Evolutionary conservation across 768 basidiomycete genomes (phyloP).

Genomic region (Daedaleopsis nitida): DNA sequence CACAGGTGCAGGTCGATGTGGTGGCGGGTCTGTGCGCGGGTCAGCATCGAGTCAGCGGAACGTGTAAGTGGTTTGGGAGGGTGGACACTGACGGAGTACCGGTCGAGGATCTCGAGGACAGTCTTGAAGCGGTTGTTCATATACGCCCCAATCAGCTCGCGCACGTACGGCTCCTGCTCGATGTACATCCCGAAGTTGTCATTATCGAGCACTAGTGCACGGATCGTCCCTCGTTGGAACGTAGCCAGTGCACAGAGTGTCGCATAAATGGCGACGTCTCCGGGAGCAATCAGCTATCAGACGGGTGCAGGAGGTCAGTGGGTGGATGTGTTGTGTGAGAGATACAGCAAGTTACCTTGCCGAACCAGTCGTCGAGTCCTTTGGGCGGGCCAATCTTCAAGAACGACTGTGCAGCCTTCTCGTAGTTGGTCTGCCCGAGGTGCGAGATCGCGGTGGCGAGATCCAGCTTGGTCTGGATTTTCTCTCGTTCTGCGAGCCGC

Average conservation of each 20-base stretch:
- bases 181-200: constrained; percentile 72
- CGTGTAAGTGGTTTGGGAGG: no score
- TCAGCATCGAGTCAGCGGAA: background rate
- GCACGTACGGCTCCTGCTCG: constrained; percentile 84
- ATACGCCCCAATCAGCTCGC: constrained; percentile 85
- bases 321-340: background rate
- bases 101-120: constrained; percentile 72
- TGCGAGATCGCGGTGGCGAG: constrained; percentile 79
- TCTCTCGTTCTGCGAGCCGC: constrained; percentile 61
- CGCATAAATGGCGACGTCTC: constrained; percentile 87
- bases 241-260: constrained; percentile 83
- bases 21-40: constrained; percentile 65
- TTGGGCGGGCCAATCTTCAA: constrained; percentile 65
- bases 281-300: constrained; percentile 68
- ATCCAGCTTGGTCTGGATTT: constrained; percentile 76
- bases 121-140: constrained; percentile 85
- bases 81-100: constrained; percentile 57
- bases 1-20: constrained; percentile 76
- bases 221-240: constrained; percentile 69
- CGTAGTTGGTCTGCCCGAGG: constrained; percentile 71
- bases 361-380: constrained; percentile 77
- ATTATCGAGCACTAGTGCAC: constrained; percentile 66
- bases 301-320: background rate
- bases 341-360: constrained; percentile 46
- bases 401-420: constrained; percentile 78